Evolutionary conservation across 2,329 filamentous ascomycete species (phyloP).

Genomic region (Chlorencoelia australis): DNA sequence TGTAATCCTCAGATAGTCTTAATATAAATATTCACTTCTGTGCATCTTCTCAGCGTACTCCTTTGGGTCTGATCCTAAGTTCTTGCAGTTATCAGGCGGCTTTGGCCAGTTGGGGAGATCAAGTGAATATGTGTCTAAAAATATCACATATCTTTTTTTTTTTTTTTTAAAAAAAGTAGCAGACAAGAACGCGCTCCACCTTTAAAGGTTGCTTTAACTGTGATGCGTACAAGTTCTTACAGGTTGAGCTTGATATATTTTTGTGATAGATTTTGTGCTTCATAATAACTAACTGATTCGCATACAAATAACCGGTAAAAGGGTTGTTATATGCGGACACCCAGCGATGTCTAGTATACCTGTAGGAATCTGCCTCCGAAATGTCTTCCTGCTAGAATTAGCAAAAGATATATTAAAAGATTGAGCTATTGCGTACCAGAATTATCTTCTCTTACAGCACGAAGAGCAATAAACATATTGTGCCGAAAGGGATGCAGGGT

Average conservation of each 20-base stretch:
- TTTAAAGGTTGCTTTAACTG: conserved; percentile 3
- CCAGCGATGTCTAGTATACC: conserved; percentile 5
- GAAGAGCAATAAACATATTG: conserved; percentile 2
- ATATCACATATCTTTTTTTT: neutral
- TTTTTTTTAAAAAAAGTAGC: neutral
- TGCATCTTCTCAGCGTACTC: neutral
- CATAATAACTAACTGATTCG: conserved; percentile 1
- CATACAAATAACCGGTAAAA: neutral
- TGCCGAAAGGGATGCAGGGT: neutral
- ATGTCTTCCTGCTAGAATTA: conserved; percentile 4
- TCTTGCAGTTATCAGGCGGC: conserved; percentile 4
- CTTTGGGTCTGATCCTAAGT: conserved; percentile 4
- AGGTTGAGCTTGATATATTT: conserved; percentile 10
- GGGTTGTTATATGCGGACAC: neutral
- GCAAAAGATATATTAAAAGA: conserved; percentile 1
- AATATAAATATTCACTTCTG: conserved; percentile 1
- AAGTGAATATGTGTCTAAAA: neutral
- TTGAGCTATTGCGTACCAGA: conserved; percentile 2
- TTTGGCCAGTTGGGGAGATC: conserved; percentile 1
- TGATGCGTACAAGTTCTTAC: conserved; percentile 2
- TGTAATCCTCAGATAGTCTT: conserved; percentile 4
- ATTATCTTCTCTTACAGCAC: conserved; percentile 1
- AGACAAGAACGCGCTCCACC: conserved; percentile 8
- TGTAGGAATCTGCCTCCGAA: conserved; percentile 3
- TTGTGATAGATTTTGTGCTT: conserved; percentile 1